Conservation (phyloP, 2,329 filamentous ascomycete species). For the Westerdykella aurantiaca region DNA sequence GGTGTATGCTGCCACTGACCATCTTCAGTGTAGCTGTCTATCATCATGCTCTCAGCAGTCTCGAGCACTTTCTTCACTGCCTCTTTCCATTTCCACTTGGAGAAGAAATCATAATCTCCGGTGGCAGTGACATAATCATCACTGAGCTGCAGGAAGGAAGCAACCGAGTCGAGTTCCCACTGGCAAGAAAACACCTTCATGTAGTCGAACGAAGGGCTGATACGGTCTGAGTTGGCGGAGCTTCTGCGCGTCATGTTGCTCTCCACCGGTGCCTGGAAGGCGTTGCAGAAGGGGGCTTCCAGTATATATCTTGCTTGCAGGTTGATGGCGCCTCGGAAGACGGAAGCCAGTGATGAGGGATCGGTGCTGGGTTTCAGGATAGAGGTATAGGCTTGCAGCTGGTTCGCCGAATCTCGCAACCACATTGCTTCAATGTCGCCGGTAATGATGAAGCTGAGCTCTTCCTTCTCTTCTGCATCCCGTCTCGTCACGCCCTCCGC, state of each 20-base stretch:
- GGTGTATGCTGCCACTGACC: constrained; percentile 41
- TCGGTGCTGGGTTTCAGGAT: constrained; percentile 48
- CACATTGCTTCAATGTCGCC: constrained; percentile 55
- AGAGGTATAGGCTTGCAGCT: constrained; percentile 62
- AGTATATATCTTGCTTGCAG: constrained; percentile 63
- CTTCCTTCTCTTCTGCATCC: constrained; percentile 43
- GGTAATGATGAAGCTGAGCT: constrained; percentile 55
- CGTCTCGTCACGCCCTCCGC: neutral
- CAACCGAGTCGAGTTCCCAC: constrained; percentile 49
- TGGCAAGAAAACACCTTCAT: constrained; percentile 47
- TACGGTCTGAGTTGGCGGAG: constrained; percentile 37
- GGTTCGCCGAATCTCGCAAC: constrained; percentile 56
- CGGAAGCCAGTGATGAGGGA: constrained; percentile 53
- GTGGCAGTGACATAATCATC: constrained; percentile 45
- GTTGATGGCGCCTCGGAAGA: constrained; percentile 67
- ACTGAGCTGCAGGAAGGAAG: constrained; percentile 46
- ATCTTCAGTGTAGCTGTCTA: constrained; percentile 42
- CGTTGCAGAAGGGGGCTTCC: constrained; percentile 51
- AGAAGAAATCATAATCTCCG: constrained; percentile 43
- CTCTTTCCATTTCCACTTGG: constrained; percentile 41
- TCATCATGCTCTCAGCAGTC: constrained; percentile 43
- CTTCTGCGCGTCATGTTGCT: constrained; percentile 37
- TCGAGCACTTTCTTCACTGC: constrained; percentile 41
- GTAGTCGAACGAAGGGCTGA: constrained; percentile 41
- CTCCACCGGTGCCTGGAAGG: constrained; percentile 48